Base-by-base conservation (phyloP, 164 flowering plant species). In the Tetracentron sinense region DNA sequence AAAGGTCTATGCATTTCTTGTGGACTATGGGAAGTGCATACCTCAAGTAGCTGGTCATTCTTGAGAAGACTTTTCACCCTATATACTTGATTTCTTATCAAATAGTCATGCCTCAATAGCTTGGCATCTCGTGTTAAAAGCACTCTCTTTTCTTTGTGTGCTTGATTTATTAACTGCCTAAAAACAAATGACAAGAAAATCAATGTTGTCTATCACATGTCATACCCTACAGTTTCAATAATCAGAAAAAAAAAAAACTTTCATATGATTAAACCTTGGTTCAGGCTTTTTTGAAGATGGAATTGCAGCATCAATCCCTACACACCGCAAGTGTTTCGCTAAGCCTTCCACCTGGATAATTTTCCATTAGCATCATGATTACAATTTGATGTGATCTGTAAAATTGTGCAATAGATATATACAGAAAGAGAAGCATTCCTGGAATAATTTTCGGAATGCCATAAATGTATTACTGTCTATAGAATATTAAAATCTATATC, bases 11-110 rank as follows among this genome's bases (percentile, higher is more conserved):
- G 2, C 54, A 15, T 21, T 17, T 17, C 15, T 11, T 8, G 20
- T 12, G 4, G 0, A 12, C 4, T 22, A 1, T 10, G 10, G 7
- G 1, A 60, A 35, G 26, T 30, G 8, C 44, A 63, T 83, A 91
- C 98, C 97, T 94, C 99, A 50, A 83, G 81, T 11, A 94, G 78
- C 77, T 94, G 99, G 35, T 91, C 96, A 60, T 91, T 85, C 77
- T 94, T 94, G 12, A 88, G 83, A 74, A 86, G 93, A 70, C 73
- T 91, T 67, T 89, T 88, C 66, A 94, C 84, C 64, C 74, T 79
- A 67, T 88, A 94, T 48, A 89, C 76, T 78, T 90, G 98, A 78
- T 80, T 84, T 60, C 68, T 72, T 61, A 86, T 67, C 78, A 91
- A 63, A 73, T 88, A 89, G 1, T 75, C 88, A 57, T 91, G 86